Evolutionary conservation across 176 grass and related monocot genomes (phyloP).

Genomic region (Lolium multiflorum): DNA sequence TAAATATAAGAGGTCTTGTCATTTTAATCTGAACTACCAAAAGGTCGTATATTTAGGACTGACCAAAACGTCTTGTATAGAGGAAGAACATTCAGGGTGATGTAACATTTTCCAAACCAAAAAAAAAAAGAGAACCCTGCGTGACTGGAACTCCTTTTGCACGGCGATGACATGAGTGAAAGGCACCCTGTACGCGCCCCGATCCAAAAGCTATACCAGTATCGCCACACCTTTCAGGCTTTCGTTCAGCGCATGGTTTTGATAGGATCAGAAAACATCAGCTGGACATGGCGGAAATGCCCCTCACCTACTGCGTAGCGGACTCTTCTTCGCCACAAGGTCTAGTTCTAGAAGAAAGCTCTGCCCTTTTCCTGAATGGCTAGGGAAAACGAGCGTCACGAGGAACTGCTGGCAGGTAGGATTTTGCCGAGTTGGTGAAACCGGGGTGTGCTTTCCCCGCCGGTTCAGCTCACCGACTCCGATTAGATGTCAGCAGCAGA

Average conservation of each 20-base stretch:
- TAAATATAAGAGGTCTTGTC: too few relatives aligned
- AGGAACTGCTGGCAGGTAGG: conserved; percentile 52
- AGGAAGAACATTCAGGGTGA: not conserved
- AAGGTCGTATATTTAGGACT: too few relatives aligned
- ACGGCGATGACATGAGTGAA: conserved; percentile 1
- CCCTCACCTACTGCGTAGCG: conserved; percentile 64
- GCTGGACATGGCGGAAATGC: conserved; percentile 46
- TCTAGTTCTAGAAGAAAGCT: conserved; percentile 52
- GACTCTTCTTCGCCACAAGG: not conserved
- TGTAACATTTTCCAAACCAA: conserved; percentile 35
- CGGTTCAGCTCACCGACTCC: conserved; percentile 72
- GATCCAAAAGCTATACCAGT: conserved; percentile 20
- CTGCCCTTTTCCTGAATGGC: conserved; percentile 25
- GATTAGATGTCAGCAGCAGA: conserved; percentile 33
- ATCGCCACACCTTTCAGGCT: conserved; percentile 18
- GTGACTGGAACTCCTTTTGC: not conserved
- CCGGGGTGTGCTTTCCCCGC: conserved; percentile 47
- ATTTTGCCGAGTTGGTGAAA: conserved; percentile 49
- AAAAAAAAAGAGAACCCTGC: not conserved
- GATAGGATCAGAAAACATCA: too few relatives aligned
- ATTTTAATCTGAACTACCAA: too few relatives aligned
- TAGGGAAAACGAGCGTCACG: conserved; percentile 36
- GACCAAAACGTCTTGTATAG: too few relatives aligned
- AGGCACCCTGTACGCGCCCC: conserved; percentile 9
- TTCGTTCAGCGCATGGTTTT: too few relatives aligned